phyloP scores from a whole-genome alignment of 306 rosid species.

The Cucumis hystrix region DNA sequence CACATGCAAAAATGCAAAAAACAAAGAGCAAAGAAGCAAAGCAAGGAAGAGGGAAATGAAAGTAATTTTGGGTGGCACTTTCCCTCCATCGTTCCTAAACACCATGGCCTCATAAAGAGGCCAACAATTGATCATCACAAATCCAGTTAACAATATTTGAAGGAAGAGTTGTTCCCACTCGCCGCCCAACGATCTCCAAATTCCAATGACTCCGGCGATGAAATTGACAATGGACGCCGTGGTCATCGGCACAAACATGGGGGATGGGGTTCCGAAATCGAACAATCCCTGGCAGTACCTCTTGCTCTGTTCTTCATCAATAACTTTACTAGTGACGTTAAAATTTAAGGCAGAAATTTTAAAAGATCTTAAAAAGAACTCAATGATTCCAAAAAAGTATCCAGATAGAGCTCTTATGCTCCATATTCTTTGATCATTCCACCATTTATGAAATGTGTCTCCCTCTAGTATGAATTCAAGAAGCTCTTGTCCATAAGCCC shows the following conservation, averaged over 20 bases:
- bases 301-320: slow-evolving; percentile 24
- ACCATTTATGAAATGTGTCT: slow-evolving; percentile 19
- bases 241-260: background rate
- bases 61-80: slow-evolving; percentile 7
- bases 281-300: slow-evolving; percentile 20
- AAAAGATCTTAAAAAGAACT: slow-evolving; percentile 10
- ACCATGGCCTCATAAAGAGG: slow-evolving; percentile 28
- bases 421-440: slow-evolving; percentile 46
- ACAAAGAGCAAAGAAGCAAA: background rate
- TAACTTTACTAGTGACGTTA: slow-evolving; percentile 29
- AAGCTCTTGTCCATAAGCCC: slow-evolving; percentile 22
- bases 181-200: background rate
- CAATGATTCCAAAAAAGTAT: slow-evolving; percentile 13
- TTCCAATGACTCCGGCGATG: background rate
- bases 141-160: slow-evolving; percentile 17
- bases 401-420: slow-evolving; percentile 20
- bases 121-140: slow-evolving; percentile 10
- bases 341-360: slow-evolving; percentile 16
- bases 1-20: background rate
- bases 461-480: slow-evolving; percentile 17
- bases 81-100: slow-evolving; percentile 16
- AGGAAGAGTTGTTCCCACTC: slow-evolving; percentile 3
- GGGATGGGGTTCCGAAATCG: slow-evolving; percentile 27
- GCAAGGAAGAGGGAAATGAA: background rate
- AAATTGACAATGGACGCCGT: slow-evolving; percentile 11